Percentiles rank a stretch among this genome's conserved stretches.
phyloP scores from a whole-genome alignment of 768 basidiomycete species.

The Suillus bovinus region DNA sequence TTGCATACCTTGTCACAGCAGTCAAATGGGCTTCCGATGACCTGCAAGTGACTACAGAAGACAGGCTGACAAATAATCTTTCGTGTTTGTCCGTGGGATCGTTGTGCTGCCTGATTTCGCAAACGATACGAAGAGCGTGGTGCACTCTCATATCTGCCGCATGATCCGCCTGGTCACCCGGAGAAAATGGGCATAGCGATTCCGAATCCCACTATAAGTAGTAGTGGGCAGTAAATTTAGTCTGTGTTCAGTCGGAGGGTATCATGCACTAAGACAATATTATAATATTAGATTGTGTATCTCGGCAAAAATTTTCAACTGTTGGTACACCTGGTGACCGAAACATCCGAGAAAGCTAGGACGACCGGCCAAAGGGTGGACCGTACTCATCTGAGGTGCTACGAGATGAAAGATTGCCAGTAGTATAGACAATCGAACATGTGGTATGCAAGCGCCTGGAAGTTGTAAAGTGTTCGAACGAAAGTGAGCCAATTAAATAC shows the following conservation, averaged over 20 bases:
- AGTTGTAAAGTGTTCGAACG: slow-evolving; percentile 57
- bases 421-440: slow-evolving; percentile 47
- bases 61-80: no score
- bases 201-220: not conserved
- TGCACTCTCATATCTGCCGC: no score
- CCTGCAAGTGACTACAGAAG: not conserved
- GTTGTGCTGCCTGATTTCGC: slow-evolving; percentile 1
- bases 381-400: slow-evolving; percentile 57
- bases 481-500: slow-evolving; percentile 10
- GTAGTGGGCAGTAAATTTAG: not conserved
- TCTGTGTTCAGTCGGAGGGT: no score
- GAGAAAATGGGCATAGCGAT: not conserved
- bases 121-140: not conserved
- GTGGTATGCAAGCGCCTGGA: slow-evolving; percentile 53
- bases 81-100: not conserved
- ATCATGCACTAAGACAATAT: not conserved
- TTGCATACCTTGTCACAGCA: no score
- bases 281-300: not conserved
- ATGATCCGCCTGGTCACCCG: not conserved
- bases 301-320: slow-evolving; percentile 10
- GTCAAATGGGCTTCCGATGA: not conserved
- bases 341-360: slow-evolving; percentile 46
- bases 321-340: slow-evolving; percentile 70
- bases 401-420: slow-evolving; percentile 51
- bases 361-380: slow-evolving; percentile 64